Conservation (phyloP, 2,329 filamentous ascomycete species). For the Penicillium sp. region DNA sequence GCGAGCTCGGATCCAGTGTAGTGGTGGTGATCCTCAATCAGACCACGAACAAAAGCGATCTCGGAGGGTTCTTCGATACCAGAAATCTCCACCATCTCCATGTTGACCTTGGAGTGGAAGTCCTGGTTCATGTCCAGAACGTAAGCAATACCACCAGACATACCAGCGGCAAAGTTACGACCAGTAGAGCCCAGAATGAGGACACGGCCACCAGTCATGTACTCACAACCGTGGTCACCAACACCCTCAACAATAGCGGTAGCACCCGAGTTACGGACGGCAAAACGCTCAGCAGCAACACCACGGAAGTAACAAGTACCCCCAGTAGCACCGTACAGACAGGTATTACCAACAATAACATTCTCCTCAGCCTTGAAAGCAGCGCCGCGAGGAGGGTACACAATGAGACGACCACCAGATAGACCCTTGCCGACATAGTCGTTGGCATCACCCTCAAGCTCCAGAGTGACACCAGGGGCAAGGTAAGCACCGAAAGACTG, state of each 20-base stretch:
- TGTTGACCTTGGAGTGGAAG: slow-evolving; percentile 91
- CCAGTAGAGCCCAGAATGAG: slow-evolving; percentile 85
- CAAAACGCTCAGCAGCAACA: slow-evolving; percentile 93
- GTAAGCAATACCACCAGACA: slow-evolving; percentile 97
- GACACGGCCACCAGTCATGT: slow-evolving; percentile 96
- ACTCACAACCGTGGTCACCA: slow-evolving; percentile 95
- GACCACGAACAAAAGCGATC: slow-evolving; percentile 83
- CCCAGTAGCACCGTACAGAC: slow-evolving; percentile 87
- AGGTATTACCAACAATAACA: slow-evolving; percentile 88
- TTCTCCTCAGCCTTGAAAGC: slow-evolving; percentile 97
- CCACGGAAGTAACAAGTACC: slow-evolving; percentile 96
- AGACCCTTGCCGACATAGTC: slow-evolving; percentile 97
- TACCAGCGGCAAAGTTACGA: slow-evolving; percentile 96
- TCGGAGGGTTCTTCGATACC: slow-evolving; percentile 80
- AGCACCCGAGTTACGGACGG: slow-evolving; percentile 92
- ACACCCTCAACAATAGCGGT: slow-evolving; percentile 95
- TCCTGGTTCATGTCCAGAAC: slow-evolving; percentile 86
- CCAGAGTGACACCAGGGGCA: slow-evolving; percentile 87
- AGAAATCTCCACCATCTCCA: slow-evolving; percentile 93
- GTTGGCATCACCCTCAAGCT: slow-evolving; percentile 93
- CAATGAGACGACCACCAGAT: slow-evolving; percentile 86
- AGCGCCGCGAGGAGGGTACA: slow-evolving; percentile 86
- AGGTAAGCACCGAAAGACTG: slow-evolving; percentile 96
- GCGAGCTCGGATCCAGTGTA: slow-evolving; percentile 96
- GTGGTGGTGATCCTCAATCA: slow-evolving; percentile 96